Evolutionary conservation across 2,329 filamentous ascomycete genomes (phyloP).

Genomic region (Rhytidhysteron rufulum): DNA sequence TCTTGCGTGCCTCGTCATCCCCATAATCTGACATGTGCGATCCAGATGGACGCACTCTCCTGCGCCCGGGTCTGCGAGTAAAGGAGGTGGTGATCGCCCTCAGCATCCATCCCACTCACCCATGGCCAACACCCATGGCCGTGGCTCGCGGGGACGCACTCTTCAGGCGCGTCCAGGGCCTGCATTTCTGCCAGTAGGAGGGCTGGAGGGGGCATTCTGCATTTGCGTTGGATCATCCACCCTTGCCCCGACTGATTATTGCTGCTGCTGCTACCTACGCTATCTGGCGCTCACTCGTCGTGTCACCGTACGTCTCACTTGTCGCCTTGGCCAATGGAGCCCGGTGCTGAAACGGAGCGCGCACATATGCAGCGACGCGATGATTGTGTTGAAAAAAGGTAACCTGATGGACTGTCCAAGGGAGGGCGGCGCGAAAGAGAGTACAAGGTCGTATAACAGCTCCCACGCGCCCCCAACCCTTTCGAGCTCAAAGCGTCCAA

Average conservation of each 20-base stretch:
- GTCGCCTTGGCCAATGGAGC: constrained; percentile 5
- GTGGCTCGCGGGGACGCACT: neutral
- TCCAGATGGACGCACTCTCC: constrained; percentile 1
- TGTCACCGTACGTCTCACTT: constrained; percentile 9
- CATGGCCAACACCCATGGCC: neutral
- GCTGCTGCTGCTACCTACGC: constrained; percentile 3
- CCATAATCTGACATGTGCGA: constrained; percentile 8
- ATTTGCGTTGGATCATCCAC: constrained; percentile 5
- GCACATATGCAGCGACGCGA: constrained; percentile 5
- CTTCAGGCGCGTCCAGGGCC: neutral
- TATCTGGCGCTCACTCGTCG: constrained; percentile 4
- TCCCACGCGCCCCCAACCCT: constrained; percentile 3
- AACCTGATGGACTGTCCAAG: constrained; percentile 1
- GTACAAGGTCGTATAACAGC: constrained; percentile 3
- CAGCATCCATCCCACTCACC: constrained; percentile 1
- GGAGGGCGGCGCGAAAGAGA: too few relatives aligned
- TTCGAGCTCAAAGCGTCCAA: constrained; percentile 3
- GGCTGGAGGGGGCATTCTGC: neutral
- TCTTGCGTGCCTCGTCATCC: constrained; percentile 5
- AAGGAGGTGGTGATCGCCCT: constrained; percentile 3
- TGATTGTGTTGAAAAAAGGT: constrained; percentile 2
- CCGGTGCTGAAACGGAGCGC: constrained; percentile 5
- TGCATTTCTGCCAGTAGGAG: neutral
- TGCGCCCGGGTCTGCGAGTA: constrained; percentile 2
- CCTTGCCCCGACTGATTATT: constrained; percentile 4